Conservation (phyloP, 148 eudicot genomes). For the Agrostemma githago region DNA sequence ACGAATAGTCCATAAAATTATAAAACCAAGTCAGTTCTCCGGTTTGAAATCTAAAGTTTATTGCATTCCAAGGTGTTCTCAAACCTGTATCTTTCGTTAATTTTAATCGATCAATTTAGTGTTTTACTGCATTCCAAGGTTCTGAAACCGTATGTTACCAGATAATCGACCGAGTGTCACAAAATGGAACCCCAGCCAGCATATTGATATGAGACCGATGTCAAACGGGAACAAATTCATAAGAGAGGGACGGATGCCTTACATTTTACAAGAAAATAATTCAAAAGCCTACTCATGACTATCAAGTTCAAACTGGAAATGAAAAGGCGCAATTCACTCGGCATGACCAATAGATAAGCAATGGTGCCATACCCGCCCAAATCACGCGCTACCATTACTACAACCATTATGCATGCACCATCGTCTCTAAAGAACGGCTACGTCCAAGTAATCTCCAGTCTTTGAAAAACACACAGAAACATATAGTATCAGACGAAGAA, state of each 20-base stretch:
- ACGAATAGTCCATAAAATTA: too few species aligned
- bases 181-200: neutral
- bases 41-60: too few species aligned
- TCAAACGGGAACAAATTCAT: too few species aligned
- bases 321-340: neutral
- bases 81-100: too few species aligned
- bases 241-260: neutral
- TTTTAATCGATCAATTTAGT: too few species aligned
- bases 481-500: neutral
- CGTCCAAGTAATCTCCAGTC: slow-evolving; percentile 53
- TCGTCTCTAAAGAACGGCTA: slow-evolving; percentile 32
- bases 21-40: too few species aligned
- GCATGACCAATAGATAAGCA: slow-evolving; percentile 4
- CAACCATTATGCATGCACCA: neutral
- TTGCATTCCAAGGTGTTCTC: too few species aligned
- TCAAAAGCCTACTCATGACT: slow-evolving; percentile 2
- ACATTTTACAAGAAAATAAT: slow-evolving; percentile 9
- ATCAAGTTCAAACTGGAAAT: neutral
- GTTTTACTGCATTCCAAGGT: too few species aligned
- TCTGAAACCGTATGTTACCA: too few species aligned
- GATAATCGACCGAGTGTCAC: neutral
- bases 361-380: slow-evolving; percentile 6
- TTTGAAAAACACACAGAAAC: slow-evolving; percentile 4
- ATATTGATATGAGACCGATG: neutral
- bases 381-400: neutral